Conservation (phyloP, 176 grass and related monocot genomes). For the Carex kokanica region DNA sequence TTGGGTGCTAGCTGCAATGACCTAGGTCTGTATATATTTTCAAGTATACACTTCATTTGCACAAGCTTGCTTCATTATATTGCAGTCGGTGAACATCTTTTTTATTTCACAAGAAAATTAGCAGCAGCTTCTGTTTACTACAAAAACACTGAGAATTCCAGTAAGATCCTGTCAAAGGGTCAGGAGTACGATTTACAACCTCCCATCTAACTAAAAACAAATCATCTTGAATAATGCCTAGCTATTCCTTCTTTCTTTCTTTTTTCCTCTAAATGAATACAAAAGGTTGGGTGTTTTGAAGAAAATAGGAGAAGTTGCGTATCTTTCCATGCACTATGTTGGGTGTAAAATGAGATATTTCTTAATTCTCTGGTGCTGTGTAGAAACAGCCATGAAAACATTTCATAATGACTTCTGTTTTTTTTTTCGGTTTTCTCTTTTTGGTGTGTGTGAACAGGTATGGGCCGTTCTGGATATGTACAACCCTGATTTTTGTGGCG, state of each 20-base stretch:
- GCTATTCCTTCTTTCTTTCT: not conserved
- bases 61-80: not conserved
- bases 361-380: not conserved
- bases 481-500: slow-evolving; percentile 89
- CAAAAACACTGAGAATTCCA: not conserved
- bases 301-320: not conserved
- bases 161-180: not conserved
- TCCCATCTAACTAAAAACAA: not conserved
- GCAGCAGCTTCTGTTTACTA: not conserved
- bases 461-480: slow-evolving; percentile 98
- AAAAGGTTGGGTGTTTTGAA: not conserved
- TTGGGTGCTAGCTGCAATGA: not conserved
- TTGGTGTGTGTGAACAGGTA: slow-evolving; percentile 52
- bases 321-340: not conserved
- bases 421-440: slow-evolving; percentile 4
- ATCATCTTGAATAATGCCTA: not conserved
- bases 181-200: not conserved
- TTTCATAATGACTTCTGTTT: not conserved
- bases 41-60: not conserved
- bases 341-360: not conserved
- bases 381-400: not conserved
- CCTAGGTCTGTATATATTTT: not conserved
- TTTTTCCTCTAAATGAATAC: not conserved
- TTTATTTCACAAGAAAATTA: not conserved
- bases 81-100: not conserved